Evolutionary conservation across 148 eudicot genomes (phyloP), one percentile per base, ranked within the genome.

Genomic region (Heliamphora exappendiculata): DNA sequence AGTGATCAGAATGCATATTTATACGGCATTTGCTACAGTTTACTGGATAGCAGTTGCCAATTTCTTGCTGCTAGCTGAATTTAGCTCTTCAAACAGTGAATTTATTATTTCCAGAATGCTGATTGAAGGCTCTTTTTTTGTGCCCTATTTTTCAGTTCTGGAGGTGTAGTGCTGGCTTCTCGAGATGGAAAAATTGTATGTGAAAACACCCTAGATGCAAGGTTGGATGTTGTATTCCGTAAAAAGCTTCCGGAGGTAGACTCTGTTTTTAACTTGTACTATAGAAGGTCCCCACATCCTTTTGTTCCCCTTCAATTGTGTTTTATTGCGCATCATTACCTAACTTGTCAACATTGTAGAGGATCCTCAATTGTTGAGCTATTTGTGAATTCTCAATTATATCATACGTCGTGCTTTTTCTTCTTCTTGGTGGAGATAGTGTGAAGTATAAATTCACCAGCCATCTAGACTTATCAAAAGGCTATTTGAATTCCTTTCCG

Each of bases 91-190:
- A 55, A 10, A 34, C 45, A 58, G 28, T 24, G 70, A 37, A 60
- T 28, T 81, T 53, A 47, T 59, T 65, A 31, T 31, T 66, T 33
- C 49, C n/a, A 29, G 34, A 47, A 74, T 34, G 36, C n/a, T 68
- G 28, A 29, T 69, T 33, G 36, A 26, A 37, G 28, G 20, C 8
- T 51, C 24, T 22, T 29, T 53, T 20, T 26, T 13, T 17, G 19
- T 37, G 63, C 53, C n/a, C 85, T 73, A 67, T 66, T 82, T 81
- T 86, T 37, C 79, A 95, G 98, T 80, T 76, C 97, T 80, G 97
- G 98, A 77, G 98, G 98, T 62, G 94, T 95, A 31, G 97, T 92
- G 29, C 50, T 92, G 92, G 98, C 97, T 80, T 95, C 98, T 76
- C 87, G 94, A 78, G 98, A 95, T 87, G 98, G 98, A 49, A 95